A percentile compares a stretch with the other conserved stretches of the same genome.
phyloP scores from a whole-genome alignment of 306 rosid species.

The Oxytropis ochrocephala region DNA sequence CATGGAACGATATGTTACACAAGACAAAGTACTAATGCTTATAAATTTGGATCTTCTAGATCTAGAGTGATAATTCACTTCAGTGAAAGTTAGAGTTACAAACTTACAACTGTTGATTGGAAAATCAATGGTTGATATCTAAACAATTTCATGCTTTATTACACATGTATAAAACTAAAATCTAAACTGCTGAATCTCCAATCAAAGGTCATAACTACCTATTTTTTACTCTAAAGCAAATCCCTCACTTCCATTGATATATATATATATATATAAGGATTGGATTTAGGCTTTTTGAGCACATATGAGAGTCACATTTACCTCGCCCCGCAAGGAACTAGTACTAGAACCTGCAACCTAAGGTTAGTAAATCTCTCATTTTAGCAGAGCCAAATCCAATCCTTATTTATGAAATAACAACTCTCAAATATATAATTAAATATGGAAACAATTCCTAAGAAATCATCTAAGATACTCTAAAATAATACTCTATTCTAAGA shows the following conservation, averaged over 20 bases:
- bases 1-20: too few relatives aligned
- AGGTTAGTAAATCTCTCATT: neutral
- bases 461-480: neutral
- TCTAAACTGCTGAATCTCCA: neutral
- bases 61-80: too few relatives aligned
- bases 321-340: too few relatives aligned
- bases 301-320: too few relatives aligned
- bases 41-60: too few relatives aligned
- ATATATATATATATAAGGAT: too few relatives aligned
- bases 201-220: neutral
- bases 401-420: neutral
- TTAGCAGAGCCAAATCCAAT: neutral
- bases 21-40: too few relatives aligned
- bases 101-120: too few relatives aligned
- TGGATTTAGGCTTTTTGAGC: too few relatives aligned
- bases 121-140: neutral
- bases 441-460: neutral
- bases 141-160: neutral
- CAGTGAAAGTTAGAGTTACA: too few relatives aligned
- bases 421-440: neutral
- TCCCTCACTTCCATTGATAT: too few relatives aligned
- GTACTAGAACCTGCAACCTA: too few relatives aligned
- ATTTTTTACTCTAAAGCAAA: neutral
- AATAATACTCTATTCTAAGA: neutral
- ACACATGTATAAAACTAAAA: neutral